Conservation (phyloP, 768 basidiomycete species). For the Baorangia bicolor region DNA sequence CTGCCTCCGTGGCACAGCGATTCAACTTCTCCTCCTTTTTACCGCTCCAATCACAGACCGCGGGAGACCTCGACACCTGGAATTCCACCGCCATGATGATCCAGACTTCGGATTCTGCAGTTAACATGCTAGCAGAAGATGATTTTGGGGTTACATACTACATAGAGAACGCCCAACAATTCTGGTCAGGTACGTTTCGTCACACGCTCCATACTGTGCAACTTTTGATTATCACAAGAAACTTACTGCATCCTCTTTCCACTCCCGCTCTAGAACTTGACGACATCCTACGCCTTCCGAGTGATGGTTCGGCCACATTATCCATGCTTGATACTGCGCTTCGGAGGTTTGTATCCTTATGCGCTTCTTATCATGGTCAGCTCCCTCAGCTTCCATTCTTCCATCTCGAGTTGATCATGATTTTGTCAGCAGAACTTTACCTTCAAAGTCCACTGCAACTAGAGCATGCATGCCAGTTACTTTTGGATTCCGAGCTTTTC, state of each 20-base stretch:
- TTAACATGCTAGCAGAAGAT: slow-evolving; percentile 44
- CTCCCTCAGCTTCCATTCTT: slow-evolving; percentile 7
- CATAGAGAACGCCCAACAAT: slow-evolving; percentile 81
- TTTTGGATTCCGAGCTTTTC: slow-evolving; percentile 87
- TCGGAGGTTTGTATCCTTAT: slow-evolving; percentile 72
- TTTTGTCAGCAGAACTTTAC: slow-evolving; percentile 64
- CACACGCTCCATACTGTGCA: slow-evolving; percentile 1
- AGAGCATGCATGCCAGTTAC: slow-evolving; percentile 73
- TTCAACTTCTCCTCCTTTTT: slow-evolving; percentile 2
- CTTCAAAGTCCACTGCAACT: slow-evolving; percentile 81
- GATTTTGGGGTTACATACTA: slow-evolving; percentile 79
- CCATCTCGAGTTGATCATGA: slow-evolving; percentile 3
- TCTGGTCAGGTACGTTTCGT: slow-evolving; percentile 75
- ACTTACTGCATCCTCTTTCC: slow-evolving; percentile 6
- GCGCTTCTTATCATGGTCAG: slow-evolving; percentile 85
- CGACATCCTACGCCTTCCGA: slow-evolving; percentile 69
- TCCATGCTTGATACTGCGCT: slow-evolving; percentile 76
- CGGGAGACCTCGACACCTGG: slow-evolving; percentile 2
- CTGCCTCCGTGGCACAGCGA: background rate
- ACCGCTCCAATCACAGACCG: slow-evolving; percentile 3
- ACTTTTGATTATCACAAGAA: slow-evolving; percentile 5
- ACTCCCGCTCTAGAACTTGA: slow-evolving; percentile 69
- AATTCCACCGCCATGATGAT: slow-evolving; percentile 11
- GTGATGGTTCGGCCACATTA: slow-evolving; percentile 58
- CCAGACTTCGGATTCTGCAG: slow-evolving; percentile 15